Evolutionary conservation across 768 basidiomycete species (phyloP).

Genomic region (Podaxis sp.): DNA sequence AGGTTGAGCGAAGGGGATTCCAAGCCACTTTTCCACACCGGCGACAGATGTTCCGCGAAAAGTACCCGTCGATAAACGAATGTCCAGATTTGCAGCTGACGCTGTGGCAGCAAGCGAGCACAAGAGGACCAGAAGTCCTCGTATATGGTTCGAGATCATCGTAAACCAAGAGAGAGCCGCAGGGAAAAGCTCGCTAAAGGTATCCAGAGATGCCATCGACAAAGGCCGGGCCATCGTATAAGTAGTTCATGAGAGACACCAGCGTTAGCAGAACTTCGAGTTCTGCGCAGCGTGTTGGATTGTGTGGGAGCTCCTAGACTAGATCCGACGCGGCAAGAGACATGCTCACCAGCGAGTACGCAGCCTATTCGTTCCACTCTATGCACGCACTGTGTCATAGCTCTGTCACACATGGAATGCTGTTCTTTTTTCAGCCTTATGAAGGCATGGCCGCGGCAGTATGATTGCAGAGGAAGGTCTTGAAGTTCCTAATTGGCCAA

Average conservation of each 20-base stretch:
- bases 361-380: background rate
- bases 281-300: background rate
- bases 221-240: background rate
- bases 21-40: constrained; percentile 57
- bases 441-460: background rate
- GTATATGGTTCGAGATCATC: constrained; percentile 17
- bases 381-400: background rate
- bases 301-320: background rate
- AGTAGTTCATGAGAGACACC: background rate
- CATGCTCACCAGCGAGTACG: background rate
- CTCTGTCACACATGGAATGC: background rate
- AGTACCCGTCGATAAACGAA: constrained; percentile 40
- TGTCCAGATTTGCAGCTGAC: constrained; percentile 29
- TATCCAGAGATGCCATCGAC: background rate
- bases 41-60: constrained; percentile 44
- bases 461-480: background rate
- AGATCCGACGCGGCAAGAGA: background rate
- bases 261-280: background rate
- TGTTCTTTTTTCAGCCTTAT: background rate
- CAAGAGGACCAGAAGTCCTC: background rate
- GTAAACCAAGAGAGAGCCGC: background rate
- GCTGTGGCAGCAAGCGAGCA: constrained; percentile 12
- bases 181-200: background rate
- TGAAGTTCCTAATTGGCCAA: background rate
- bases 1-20: constrained; percentile 59